These are phyloP conservation scores for Allomyces javanicus DNA, from an alignment of 192 early-diverging fungal genomes.

Conservation along the genomic window DNA sequence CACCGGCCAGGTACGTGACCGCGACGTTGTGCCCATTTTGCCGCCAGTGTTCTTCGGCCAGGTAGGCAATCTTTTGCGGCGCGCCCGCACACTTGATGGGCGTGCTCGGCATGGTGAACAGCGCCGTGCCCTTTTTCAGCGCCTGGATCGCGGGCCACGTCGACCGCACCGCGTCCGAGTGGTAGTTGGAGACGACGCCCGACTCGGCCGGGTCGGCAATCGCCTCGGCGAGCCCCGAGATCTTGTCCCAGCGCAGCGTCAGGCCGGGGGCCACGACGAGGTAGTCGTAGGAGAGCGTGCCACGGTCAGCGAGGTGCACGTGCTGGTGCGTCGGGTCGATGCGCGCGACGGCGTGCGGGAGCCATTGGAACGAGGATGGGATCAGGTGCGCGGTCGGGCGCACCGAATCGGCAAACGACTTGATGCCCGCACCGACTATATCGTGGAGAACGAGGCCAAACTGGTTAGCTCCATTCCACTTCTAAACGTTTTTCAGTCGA, in stretches of 20 bases:
- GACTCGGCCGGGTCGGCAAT: constrained; percentile 38
- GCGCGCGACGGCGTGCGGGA: constrained; percentile 44
- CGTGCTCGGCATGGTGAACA: constrained; percentile 73
- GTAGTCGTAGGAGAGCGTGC: constrained; percentile 40
- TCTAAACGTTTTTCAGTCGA: background rate
- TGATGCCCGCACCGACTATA: constrained; percentile 52
- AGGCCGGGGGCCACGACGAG: constrained; percentile 61
- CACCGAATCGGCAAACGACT: constrained; percentile 45
- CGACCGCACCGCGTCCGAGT: constrained; percentile 44
- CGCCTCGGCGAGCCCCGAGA: constrained; percentile 50
- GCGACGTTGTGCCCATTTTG: constrained; percentile 42
- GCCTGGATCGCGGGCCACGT: constrained; percentile 49
- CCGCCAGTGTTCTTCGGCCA: constrained; percentile 66
- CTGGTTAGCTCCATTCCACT: too few relatives aligned
- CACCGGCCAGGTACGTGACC: constrained; percentile 56
- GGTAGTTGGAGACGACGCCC: constrained; percentile 71
- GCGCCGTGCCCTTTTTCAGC: constrained; percentile 52
- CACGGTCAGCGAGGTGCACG: constrained; percentile 42
- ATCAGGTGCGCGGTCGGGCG: constrained; percentile 48
- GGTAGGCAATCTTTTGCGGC: constrained; percentile 69
- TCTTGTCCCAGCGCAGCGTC: constrained; percentile 49
- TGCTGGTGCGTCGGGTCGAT: constrained; percentile 49
- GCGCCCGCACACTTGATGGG: constrained; percentile 81
- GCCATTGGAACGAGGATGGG: constrained; percentile 52
- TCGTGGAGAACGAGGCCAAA: too few relatives aligned